A percentile compares a stretch with the other conserved stretches of the same genome.
Conservation (phyloP, 2,329 filamentous ascomycete genomes). For the Claviceps fusiformis region DNA sequence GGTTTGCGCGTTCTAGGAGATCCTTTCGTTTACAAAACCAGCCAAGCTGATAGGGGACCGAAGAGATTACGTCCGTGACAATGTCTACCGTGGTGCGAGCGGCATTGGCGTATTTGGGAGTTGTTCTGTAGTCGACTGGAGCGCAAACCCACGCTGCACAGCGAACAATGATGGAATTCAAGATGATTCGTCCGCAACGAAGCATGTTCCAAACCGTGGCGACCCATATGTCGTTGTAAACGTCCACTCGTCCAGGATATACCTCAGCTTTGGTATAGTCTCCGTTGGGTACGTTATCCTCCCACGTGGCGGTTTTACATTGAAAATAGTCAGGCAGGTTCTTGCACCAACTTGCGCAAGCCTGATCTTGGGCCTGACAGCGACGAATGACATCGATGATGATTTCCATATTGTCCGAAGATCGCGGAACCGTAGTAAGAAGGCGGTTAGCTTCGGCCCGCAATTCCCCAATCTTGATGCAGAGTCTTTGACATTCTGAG, state of each 20-base stretch:
- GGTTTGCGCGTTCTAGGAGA: constrained; percentile 24
- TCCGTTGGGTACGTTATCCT: constrained; percentile 36
- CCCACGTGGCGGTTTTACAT: constrained; percentile 42
- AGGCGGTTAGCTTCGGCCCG: constrained; percentile 38
- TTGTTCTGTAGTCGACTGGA: constrained; percentile 49
- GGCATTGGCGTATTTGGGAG: constrained; percentile 45
- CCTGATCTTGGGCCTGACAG: constrained; percentile 38
- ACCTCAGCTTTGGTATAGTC: constrained; percentile 41
- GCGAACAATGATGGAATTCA: constrained; percentile 41
- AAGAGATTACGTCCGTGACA: constrained; percentile 46
- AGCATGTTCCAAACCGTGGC: constrained; percentile 44
- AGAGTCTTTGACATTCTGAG: constrained; percentile 35
- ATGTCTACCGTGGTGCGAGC: constrained; percentile 35
- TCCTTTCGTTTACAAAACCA: constrained; percentile 38
- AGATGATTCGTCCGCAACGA: constrained; percentile 38
- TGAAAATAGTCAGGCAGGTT: constrained; percentile 35
- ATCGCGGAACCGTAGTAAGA: constrained; percentile 31
- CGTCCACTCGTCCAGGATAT: constrained; percentile 46
- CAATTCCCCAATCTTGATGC: constrained; percentile 41
- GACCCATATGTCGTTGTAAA: constrained; percentile 45
- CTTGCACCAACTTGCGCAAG: constrained; percentile 37
- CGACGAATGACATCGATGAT: constrained; percentile 38
- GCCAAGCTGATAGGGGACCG: constrained; percentile 47
- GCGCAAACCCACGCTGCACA: constrained; percentile 47
- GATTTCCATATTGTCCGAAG: constrained; percentile 34